These are phyloP conservation scores for Hippophae rhamnoides DNA, from an alignment of 306 rosid species.

Conservation along the genomic window DNA sequence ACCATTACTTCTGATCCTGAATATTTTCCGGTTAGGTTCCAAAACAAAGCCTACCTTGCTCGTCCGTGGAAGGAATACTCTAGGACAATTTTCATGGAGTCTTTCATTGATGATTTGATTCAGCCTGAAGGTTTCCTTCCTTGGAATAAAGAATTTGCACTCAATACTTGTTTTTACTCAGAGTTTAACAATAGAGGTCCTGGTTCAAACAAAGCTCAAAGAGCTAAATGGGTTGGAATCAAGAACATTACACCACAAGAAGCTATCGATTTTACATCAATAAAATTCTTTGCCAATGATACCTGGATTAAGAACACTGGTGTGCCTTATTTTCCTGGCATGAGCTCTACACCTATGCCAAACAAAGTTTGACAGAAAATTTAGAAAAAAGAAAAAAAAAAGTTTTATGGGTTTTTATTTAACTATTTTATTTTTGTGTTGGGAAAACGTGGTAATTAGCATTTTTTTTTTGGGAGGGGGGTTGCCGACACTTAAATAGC, in stretches of 20 bases:
- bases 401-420: background rate
- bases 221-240: slow-evolving; percentile 60
- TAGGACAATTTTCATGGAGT: slow-evolving; percentile 58
- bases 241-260: slow-evolving; percentile 27
- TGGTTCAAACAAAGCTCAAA: slow-evolving; percentile 25
- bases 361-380: background rate
- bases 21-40: slow-evolving; percentile 29
- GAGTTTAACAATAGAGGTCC: slow-evolving; percentile 57
- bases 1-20: slow-evolving; percentile 25
- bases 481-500: no score
- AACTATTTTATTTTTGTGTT: no score
- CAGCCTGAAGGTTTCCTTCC: slow-evolving; percentile 61
- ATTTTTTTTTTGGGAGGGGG: no score
- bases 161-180: slow-evolving; percentile 41
- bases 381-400: background rate
- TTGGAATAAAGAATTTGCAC: slow-evolving; percentile 38
- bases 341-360: background rate
- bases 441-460: no score
- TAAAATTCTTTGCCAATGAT: slow-evolving; percentile 31
- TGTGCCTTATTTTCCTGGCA: slow-evolving; percentile 38
- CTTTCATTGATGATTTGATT: slow-evolving; percentile 52
- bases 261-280: slow-evolving; percentile 18
- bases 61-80: slow-evolving; percentile 83
- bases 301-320: slow-evolving; percentile 44
- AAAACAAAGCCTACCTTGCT: slow-evolving; percentile 39